A percentile compares a stretch with the other conserved stretches of the same genome.
phyloP scores from a whole-genome alignment of 129 eudicot genomes.

The Ambrosia artemisiifolia region DNA sequence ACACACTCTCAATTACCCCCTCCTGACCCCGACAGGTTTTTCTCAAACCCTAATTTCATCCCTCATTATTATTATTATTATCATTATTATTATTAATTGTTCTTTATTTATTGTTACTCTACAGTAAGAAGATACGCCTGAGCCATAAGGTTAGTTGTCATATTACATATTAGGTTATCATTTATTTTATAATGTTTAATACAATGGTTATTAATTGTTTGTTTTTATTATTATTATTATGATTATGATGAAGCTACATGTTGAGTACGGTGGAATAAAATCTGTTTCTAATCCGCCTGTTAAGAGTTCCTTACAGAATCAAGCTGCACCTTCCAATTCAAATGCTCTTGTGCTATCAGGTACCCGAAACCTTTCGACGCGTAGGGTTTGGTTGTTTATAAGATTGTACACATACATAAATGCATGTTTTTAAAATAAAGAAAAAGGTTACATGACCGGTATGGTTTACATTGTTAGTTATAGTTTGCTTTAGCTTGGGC shows the following conservation, averaged over 20 bases:
- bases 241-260: conserved; percentile 46
- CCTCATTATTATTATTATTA: no score
- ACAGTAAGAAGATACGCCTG: conserved; percentile 88
- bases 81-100: background rate
- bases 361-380: conserved; percentile 9
- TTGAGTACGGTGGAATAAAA: conserved; percentile 65
- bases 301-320: conserved; percentile 35
- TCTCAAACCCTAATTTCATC: conserved; percentile 25
- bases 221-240: conserved; percentile 1
- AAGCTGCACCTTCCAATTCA: conserved; percentile 42
- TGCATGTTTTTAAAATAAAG: background rate
- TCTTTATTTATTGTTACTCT: background rate
- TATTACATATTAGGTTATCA: background rate
- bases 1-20: conserved; percentile 72
- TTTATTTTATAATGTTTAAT: background rate
- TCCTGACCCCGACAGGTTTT: conserved; percentile 66
- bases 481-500: no score
- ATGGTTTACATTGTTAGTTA: no score
- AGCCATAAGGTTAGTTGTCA: conserved; percentile 69
- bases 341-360: conserved; percentile 83
- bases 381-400: background rate
- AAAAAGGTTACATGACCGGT: no score
- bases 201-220: background rate
- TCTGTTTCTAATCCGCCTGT: conserved; percentile 29
- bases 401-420: background rate